Evolutionary conservation across 768 basidiomycete genomes (phyloP), one percentile per base, ranked within the genome.

Genomic region (Russula compacta): DNA sequence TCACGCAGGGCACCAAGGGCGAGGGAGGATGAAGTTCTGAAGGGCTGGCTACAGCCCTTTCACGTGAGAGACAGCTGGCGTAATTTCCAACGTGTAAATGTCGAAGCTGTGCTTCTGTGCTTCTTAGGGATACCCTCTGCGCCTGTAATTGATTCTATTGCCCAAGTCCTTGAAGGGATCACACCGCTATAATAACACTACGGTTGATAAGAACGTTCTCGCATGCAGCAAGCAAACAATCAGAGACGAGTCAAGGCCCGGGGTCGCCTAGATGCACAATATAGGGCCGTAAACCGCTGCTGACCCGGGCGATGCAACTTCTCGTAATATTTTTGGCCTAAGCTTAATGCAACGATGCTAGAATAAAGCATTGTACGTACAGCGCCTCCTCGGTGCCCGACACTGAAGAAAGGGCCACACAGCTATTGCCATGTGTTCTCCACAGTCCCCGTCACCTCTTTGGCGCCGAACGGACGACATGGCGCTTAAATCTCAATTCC

Each of bases 401-500:
- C 6, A 35, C 5, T 38, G 19, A 47, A 19, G 29, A 33, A 17
- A 35, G 11, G 11, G 11, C 6, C 15, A 39, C 12, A 63, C 33
- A 58, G 61, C 61, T 44, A 32, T 33, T 2, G 46, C 56, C 57
- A 49, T 39, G 21, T 57, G 60, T 58, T 12, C n/a, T 9, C 50
- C 49, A 39, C 35, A n/a, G 4, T 33, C 11, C 5, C 21, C 50
- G 36, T 10, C 35, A 32, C 17, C 6, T 29, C 19, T 24, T 24
- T 29, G 38, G 50, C 56, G 60, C 32, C n/a, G n/a, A 24, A 19
- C 1, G 2, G 17, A 53, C 51, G 56, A 42, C 46, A 21, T 19
- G 0, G 56, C 56, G 61, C 10, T 15, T 48, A 53, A 11, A 3
- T 15, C 2, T 0, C 8, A 49, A 35, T 63, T 42, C 17, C 61